Base-by-base conservation (phyloP, 306 rosid genomes). In the Quercus suber region DNA sequence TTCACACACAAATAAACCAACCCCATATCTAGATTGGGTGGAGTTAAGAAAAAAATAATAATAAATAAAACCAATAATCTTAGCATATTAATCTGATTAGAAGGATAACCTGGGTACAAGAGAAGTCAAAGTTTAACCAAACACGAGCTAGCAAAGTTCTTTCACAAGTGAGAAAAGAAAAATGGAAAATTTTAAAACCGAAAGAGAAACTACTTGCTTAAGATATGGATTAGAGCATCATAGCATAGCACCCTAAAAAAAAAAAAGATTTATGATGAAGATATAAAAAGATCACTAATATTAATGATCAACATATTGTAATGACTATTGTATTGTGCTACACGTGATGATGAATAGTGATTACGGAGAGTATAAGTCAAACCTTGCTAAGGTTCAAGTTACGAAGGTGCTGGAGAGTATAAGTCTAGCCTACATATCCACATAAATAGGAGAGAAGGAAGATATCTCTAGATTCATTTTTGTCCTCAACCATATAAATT, bases 311-410 rank as follows among this genome's bases (percentile, higher is more conserved):
- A 70, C 33, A 14, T 21, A 19, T 28, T 61, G n/a, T 75, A 58
- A 61, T 67, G 63, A 67, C 78, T 64, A 65, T 60, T 76, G 35
- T 69, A 23, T 30, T 13, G 61, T 41, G 61, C 45, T 27, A 25
- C 14, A 76, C 28, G 19, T 51, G 18, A 3, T 52, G 79, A 55
- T 70, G 9, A 18, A 33, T 25, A 17, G 30, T 37, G 45, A 52
- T 58, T 6, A 3, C 15, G 8, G 49, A 7, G 2, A 18, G 18
- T n/a, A 84, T 12, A 58, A 77, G 75, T 60, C 13, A 75, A 65
- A 82, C 72, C 60, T 75, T 67, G 3, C 43, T 10, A 1, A 65
- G 72, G 13, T 78, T 56, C 33, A 18, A 28, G 79, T 59, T 19
- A 55, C 23, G 76, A 77, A 58, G 61, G 20, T 57, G 58, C 37